Percentiles rank a stretch among this genome's conserved stretches.
These are phyloP conservation scores for Xanthoceras sorbifolium DNA, from an alignment of 345 rosid genomes.

Conservation along the genomic window DNA sequence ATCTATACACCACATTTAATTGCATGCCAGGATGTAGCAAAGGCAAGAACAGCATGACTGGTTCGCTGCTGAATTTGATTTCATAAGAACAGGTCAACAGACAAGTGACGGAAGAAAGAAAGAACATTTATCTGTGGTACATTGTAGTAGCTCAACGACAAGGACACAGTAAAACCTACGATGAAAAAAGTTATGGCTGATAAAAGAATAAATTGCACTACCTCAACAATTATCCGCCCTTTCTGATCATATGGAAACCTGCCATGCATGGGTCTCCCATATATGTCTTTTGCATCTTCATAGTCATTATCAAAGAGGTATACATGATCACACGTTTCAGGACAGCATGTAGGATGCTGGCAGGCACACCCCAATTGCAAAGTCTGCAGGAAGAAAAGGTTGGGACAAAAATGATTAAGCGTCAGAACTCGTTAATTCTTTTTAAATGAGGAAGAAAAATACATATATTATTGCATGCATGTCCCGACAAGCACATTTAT, in stretches of 20 bases:
- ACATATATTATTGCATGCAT: background rate
- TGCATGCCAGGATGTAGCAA: slow-evolving; percentile 3
- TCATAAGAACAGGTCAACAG: background rate
- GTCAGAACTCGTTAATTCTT: background rate
- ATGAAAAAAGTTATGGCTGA: slow-evolving; percentile 11
- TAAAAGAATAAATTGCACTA: slow-evolving; percentile 27
- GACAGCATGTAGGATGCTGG: slow-evolving; percentile 54
- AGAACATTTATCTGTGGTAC: background rate
- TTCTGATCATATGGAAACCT: slow-evolving; percentile 87
- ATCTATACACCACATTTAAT: background rate
- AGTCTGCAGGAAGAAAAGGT: slow-evolving; percentile 45
- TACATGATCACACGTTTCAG: slow-evolving; percentile 85
- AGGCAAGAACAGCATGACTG: background rate
- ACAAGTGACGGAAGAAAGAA: slow-evolving; percentile 1
- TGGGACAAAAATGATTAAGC: slow-evolving; percentile 1
- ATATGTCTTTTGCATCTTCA: slow-evolving; percentile 88
- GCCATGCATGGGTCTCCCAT: slow-evolving; percentile 69
- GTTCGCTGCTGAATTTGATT: background rate
- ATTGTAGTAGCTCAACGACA: slow-evolving; percentile 3
- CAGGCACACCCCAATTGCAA: slow-evolving; percentile 79
- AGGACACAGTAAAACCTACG: background rate
- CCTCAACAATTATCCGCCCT: slow-evolving; percentile 86
- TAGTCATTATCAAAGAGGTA: slow-evolving; percentile 90
- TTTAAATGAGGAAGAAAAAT: background rate
- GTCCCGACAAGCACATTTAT: background rate